These are phyloP conservation scores for Diplodia mutila DNA, from an alignment of 2,329 filamentous ascomycete genomes.

Conservation along the genomic window DNA sequence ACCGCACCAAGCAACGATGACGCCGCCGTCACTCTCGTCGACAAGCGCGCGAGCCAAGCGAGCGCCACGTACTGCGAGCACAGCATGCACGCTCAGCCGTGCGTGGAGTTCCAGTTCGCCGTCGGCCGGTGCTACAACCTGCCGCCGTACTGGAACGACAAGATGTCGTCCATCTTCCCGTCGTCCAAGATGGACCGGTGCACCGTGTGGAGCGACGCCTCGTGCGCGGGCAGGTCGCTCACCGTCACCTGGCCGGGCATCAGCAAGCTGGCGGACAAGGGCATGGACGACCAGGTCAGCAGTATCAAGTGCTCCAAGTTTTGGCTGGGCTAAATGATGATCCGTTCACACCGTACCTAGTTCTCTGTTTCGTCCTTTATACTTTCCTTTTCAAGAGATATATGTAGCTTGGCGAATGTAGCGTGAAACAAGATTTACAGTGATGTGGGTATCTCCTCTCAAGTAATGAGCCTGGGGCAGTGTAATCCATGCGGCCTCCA, in stretches of 20 bases:
- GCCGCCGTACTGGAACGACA: constrained; percentile 10
- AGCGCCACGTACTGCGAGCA: constrained; percentile 6
- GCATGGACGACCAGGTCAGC: constrained; percentile 5
- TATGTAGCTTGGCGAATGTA: not conserved
- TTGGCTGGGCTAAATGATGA: not conserved
- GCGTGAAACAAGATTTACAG: not conserved
- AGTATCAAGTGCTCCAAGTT: constrained; percentile 3
- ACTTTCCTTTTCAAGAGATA: not conserved
- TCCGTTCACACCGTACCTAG: not conserved
- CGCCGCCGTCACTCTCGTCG: not conserved
- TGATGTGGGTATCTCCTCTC: constrained; percentile 1
- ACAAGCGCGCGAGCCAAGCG: not conserved
- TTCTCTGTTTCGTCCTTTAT: not conserved
- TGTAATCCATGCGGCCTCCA: not conserved
- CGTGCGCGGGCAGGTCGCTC: not conserved
- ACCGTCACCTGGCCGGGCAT: not conserved
- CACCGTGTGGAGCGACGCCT: not conserved
- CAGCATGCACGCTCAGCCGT: not conserved
- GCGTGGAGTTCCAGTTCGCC: not conserved
- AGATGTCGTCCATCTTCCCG: not conserved
- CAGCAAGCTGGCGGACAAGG: not conserved
- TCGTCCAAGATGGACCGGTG: not conserved
- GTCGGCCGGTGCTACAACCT: not conserved
- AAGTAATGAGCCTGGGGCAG: not conserved
- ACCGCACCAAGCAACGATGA: not conserved